These are phyloP conservation scores for Vanrija humicola DNA, from an alignment of 1,284 basidiomycete species.

Conservation along the genomic window DNA sequence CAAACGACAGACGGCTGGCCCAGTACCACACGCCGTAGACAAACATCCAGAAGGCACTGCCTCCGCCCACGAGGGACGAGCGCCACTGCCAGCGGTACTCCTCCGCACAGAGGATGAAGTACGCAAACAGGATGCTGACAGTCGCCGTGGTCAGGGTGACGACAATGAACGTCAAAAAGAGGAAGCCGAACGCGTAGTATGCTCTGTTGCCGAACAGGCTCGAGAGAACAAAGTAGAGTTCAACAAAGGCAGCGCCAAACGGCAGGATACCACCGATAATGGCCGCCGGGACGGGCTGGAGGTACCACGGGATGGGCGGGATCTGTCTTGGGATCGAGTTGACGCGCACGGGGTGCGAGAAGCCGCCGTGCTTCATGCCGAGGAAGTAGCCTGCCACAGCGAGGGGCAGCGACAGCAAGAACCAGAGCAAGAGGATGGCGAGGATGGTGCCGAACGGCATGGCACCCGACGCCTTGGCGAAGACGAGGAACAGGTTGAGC, in stretches of 20 bases:
- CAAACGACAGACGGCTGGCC: conserved; percentile 76
- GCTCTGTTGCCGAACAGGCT: conserved; percentile 89
- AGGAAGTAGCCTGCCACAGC: conserved; percentile 58
- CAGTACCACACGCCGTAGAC: conserved; percentile 71
- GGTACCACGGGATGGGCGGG: conserved; percentile 76
- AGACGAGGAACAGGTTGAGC: conserved; percentile 79
- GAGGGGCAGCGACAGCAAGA: conserved; percentile 83
- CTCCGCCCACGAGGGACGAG: conserved; percentile 88
- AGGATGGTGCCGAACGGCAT: conserved; percentile 94
- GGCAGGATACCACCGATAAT: conserved; percentile 87
- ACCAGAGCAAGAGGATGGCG: conserved; percentile 88
- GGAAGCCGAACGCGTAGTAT: conserved; percentile 94
- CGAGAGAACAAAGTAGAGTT: conserved; percentile 90
- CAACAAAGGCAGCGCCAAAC: conserved; percentile 92
- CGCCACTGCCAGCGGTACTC: conserved; percentile 99
- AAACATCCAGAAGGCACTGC: conserved; percentile 88
- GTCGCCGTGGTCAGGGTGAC: conserved; percentile 85
- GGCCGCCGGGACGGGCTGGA: conserved; percentile 70
- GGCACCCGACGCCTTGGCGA: conserved; percentile 84
- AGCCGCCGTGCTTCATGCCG: conserved; percentile 74
- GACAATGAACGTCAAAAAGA: conserved; percentile 80
- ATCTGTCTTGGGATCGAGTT: conserved; percentile 92
- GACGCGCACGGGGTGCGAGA: conserved; percentile 77
- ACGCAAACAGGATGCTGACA: conserved; percentile 82
- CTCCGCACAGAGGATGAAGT: conserved; percentile 91